Percentiles rank a stretch among this genome's conserved stretches.
Conservation (phyloP, 2,329 filamentous ascomycete genomes). For the Hymenoscyphus salicellus region DNA sequence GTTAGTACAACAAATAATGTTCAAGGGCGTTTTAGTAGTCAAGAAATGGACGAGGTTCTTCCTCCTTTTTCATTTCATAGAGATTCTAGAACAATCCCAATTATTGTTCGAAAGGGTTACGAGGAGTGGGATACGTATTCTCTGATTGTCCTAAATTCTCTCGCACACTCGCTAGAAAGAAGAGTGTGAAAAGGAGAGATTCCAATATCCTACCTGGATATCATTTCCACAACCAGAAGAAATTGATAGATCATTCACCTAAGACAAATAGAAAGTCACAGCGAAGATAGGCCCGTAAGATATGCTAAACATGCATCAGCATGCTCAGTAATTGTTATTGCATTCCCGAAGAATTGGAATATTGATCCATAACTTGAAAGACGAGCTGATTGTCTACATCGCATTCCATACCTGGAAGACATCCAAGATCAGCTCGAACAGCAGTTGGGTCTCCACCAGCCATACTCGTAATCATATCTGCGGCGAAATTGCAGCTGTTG, state of each 20-base stretch:
- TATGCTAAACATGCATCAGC: neutral
- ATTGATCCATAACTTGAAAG: conserved; percentile 46
- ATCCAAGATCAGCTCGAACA: conserved; percentile 42
- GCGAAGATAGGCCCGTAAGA: neutral
- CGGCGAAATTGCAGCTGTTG: conserved; percentile 40
- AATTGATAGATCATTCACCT: neutral
- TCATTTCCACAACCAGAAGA: neutral
- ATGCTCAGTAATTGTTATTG: conserved; percentile 3
- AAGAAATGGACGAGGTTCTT: no score
- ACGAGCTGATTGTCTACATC: conserved; percentile 43
- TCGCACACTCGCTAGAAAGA: no score
- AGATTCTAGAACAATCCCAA: no score
- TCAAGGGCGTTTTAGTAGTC: no score
- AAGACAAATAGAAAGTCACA: neutral
- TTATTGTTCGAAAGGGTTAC: no score
- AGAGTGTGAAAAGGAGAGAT: no score
- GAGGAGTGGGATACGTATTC: no score
- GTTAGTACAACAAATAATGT: no score
- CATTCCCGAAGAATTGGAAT: conserved; percentile 26
- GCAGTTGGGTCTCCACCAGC: conserved; percentile 37
- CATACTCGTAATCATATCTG: conserved; percentile 46
- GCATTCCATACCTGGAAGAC: conserved; percentile 39
- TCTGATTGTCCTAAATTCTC: no score
- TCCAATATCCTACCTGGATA: neutral
- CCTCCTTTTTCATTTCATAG: no score